Evolutionary conservation across 805 yeast species (phyloP).

Genomic region (Zygosaccharomyces gambellarensis): DNA sequence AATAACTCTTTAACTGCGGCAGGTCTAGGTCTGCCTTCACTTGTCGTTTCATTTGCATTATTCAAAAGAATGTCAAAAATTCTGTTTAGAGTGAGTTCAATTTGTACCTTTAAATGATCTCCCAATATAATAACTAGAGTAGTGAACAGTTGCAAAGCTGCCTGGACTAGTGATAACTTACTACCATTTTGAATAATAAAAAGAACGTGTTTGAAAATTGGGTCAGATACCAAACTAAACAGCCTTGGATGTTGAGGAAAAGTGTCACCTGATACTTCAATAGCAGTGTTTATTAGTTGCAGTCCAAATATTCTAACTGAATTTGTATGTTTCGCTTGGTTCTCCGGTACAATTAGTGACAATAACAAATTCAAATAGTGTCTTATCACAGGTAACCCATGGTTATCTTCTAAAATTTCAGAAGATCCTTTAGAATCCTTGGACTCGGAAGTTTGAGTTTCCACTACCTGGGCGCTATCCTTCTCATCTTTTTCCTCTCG

Average conservation of each 20-base stretch:
- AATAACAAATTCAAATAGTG: constrained; percentile 73
- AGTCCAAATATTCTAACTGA: constrained; percentile 80
- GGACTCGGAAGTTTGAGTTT: background rate
- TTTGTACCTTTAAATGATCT: constrained; percentile 65
- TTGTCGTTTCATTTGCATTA: constrained; percentile 12
- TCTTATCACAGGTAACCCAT: constrained; percentile 68
- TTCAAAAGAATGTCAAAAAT: constrained; percentile 53
- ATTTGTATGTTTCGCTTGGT: constrained; percentile 81
- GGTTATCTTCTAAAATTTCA: constrained; percentile 38
- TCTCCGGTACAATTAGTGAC: constrained; percentile 75
- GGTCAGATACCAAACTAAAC: constrained; percentile 65
- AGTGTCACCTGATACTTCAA: constrained; percentile 71
- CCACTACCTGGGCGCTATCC: background rate
- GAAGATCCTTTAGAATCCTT: constrained; percentile 16
- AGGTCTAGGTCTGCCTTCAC: constrained; percentile 32
- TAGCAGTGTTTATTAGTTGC: constrained; percentile 65
- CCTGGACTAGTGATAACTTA: constrained; percentile 65
- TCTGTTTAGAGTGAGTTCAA: constrained; percentile 64
- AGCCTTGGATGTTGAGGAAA: constrained; percentile 60
- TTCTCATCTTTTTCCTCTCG: constrained; percentile 3
- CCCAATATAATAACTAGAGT: constrained; percentile 67
- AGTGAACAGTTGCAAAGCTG: constrained; percentile 69
- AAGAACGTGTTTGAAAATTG: constrained; percentile 78
- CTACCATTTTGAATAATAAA: constrained; percentile 71
- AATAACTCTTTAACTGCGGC: constrained; percentile 67